Evolutionary conservation across 2,329 filamentous ascomycete genomes (phyloP), one percentile per base, ranked within the genome.

Genomic region (Hypocreales sp.): DNA sequence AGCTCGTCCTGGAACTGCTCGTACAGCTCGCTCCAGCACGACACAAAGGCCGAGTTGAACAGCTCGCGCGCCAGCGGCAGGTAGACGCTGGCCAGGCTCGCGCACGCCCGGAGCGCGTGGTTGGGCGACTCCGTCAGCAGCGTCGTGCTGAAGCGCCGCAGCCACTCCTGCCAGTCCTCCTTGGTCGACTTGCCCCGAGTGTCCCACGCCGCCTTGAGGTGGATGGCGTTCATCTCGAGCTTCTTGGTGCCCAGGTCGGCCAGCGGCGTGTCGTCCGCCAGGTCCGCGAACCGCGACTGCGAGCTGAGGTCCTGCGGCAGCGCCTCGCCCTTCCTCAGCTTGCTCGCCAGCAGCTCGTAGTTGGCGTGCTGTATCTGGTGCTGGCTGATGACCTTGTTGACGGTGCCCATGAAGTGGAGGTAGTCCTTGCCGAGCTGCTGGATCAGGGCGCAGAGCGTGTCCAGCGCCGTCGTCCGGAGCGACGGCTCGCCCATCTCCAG

Each of bases 141-240:
- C 30, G 93, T 92, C 19, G 93, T 87, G 46, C 87, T 95, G 55
- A 98, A 93, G 16, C 87, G 72, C 34, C 92, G 74, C 54, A 98
- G 83, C 90, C 90, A 99, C 51, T 99, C 90, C 43, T 93, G 82
- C 90, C 90, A 99, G 53, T 99, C 90, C 47, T 99, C 90, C 42
- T 86, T 84, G 8, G 90, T 99, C 0, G 87, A 94, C 47, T 94
- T 94, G 34, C 92, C 84, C 32, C 79, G 84, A 0, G 92, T 90
- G 41, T 95, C 90, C 90, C 90, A 99, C 1, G 92, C 90, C 36
- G 79, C 79, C 53, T 95, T 94, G 14, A 99, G 62, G 59, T 98
- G 92, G 36, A 95, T 86, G 27, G 93, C 84, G 40, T 98, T 99
- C 52, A 95, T 87, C 35, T 92, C 84, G 19, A 95, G 66, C 53